Percentiles rank a stretch among this genome's conserved stretches.
Conservation (phyloP, 805 yeast species). For the Metschnikowia peoriensis region DNA sequence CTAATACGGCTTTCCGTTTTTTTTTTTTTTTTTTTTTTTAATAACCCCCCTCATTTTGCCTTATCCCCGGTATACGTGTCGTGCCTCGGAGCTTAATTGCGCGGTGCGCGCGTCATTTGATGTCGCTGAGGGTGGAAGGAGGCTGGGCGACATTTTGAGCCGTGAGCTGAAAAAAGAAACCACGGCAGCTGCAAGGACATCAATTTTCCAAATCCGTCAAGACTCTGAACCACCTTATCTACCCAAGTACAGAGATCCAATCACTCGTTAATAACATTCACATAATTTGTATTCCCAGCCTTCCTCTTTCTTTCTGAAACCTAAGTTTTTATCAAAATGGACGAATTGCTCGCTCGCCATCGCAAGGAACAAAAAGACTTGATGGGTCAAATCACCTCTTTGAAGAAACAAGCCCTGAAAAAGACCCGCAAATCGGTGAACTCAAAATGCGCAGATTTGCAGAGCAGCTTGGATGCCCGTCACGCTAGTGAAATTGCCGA, state of each 20-base stretch:
- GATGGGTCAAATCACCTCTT: conserved; percentile 62
- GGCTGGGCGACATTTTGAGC: conserved; percentile 4
- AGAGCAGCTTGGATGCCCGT: conserved; percentile 48
- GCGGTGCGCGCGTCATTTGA: background rate
- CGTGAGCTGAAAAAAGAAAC: background rate
- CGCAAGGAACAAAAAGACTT: conserved; percentile 67
- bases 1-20: background rate
- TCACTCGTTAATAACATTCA: no score
- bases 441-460: conserved; percentile 58
- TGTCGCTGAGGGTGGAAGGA: background rate
- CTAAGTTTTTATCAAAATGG: conserved; percentile 23
- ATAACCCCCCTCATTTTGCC: background rate
- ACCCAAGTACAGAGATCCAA: background rate
- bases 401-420: conserved; percentile 82
- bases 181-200: background rate
- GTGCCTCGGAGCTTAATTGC: background rate
- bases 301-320: background rate
- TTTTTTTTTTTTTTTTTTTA: background rate
- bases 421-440: conserved; percentile 69
- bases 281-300: background rate
- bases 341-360: conserved; percentile 58
- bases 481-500: conserved; percentile 54
- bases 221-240: background rate
- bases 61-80: background rate
- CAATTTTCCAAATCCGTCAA: background rate